phyloP scores from a whole-genome alignment of 2,329 filamentous ascomycete genomes.

The Spiromastix sp. region DNA sequence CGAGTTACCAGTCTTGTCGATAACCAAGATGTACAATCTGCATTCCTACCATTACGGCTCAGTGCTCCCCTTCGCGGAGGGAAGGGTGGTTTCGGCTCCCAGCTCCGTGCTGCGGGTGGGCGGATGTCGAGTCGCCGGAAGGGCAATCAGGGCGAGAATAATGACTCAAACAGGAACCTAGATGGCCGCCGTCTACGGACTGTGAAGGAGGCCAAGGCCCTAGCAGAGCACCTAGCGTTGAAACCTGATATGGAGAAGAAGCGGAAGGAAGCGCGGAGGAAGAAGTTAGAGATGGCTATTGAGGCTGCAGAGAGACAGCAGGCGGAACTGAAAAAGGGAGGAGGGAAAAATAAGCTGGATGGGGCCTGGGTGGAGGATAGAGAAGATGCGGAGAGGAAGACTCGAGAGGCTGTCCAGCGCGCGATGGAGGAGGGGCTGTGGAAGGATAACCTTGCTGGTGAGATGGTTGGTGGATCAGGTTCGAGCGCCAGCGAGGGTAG shows the following conservation, averaged over 20 bases:
- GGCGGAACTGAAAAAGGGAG: slow-evolving; percentile 65
- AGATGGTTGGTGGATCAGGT: slow-evolving; percentile 23
- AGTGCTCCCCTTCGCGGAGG: slow-evolving; percentile 74
- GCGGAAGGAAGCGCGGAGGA: slow-evolving; percentile 75
- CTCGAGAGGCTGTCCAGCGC: slow-evolving; percentile 63
- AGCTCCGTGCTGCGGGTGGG: slow-evolving; percentile 89
- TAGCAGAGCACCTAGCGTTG: slow-evolving; percentile 88
- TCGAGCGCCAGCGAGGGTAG: slow-evolving; percentile 30
- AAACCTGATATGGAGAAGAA: slow-evolving; percentile 96
- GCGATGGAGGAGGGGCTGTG: slow-evolving; percentile 54
- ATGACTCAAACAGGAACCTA: slow-evolving; percentile 84
- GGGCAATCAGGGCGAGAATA: slow-evolving; percentile 69
- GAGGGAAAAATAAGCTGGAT: slow-evolving; percentile 57
- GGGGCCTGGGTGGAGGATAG: slow-evolving; percentile 93
- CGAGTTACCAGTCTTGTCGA: slow-evolving; percentile 55
- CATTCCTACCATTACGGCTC: slow-evolving; percentile 73
- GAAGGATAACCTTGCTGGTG: slow-evolving; percentile 32
- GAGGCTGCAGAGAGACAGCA: slow-evolving; percentile 73
- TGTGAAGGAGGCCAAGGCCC: slow-evolving; percentile 85
- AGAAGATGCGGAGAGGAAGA: slow-evolving; percentile 78
- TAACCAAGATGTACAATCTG: slow-evolving; percentile 39
- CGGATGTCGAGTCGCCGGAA: slow-evolving; percentile 97
- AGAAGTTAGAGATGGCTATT: slow-evolving; percentile 78
- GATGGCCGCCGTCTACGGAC: slow-evolving; percentile 85
- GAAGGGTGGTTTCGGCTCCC: slow-evolving; percentile 95